Conservation (phyloP, 306 rosid genomes). For the Geum urbanum region DNA sequence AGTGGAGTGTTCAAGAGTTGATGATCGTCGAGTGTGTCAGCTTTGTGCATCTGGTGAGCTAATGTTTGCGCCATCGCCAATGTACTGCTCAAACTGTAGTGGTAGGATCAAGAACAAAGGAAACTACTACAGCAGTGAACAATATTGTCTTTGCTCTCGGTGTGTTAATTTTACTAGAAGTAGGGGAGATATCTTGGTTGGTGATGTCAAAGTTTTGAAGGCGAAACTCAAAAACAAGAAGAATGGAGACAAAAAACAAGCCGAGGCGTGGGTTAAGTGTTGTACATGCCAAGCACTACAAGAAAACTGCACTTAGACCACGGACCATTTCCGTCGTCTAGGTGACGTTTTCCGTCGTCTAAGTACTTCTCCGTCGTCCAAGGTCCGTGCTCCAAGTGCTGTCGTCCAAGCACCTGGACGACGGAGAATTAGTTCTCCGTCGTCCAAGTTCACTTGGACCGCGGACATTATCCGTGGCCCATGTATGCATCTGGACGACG, state of each 20-base stretch:
- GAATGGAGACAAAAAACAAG: conserved; percentile 26
- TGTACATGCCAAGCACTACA: conserved; percentile 50
- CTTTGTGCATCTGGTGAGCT: conserved; percentile 39
- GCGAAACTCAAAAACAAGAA: conserved; percentile 27
- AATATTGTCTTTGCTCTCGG: conserved; percentile 32
- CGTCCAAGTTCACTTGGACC: too few species aligned
- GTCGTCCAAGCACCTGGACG: too few species aligned
- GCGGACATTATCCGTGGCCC: too few species aligned
- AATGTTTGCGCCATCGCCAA: conserved; percentile 25
- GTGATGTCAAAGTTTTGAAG: conserved; percentile 35
- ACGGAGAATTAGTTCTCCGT: too few species aligned
- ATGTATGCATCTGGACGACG: too few species aligned
- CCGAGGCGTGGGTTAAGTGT: conserved; percentile 64
- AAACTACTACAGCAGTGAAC: conserved; percentile 29
- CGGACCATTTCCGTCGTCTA: too few species aligned
- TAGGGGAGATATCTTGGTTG: conserved; percentile 24
- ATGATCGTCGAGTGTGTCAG: conserved; percentile 30
- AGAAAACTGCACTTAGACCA: too few species aligned
- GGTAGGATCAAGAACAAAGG: conserved; percentile 26
- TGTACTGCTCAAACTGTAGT: conserved; percentile 42
- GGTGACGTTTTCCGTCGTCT: too few species aligned
- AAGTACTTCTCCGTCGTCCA: too few species aligned
- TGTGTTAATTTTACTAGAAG: conserved; percentile 39
- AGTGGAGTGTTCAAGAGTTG: neutral
- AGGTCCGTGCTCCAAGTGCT: too few species aligned